Percentiles rank a stretch among this genome's conserved stretches.
Evolutionary conservation across 2,329 filamentous ascomycete genomes (phyloP).

Genomic region (Diaporthe caulivora): DNA sequence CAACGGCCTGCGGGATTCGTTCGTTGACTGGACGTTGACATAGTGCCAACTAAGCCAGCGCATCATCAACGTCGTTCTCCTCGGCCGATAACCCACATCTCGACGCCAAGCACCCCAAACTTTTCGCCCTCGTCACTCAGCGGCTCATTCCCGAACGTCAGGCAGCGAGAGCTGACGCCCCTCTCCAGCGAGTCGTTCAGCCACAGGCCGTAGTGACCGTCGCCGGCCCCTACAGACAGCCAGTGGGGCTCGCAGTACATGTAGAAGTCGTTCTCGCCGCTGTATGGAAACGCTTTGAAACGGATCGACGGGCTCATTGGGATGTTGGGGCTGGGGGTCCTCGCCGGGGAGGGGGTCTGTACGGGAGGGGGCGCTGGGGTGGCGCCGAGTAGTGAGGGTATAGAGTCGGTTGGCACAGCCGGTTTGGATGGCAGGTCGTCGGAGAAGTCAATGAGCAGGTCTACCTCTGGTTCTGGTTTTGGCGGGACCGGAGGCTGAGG

Average conservation of each 20-base stretch:
- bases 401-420: neutral
- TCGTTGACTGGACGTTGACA: too few species aligned
- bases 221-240: slow-evolving; percentile 86
- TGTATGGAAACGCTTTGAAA: slow-evolving; percentile 98
- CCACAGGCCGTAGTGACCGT: slow-evolving; percentile 95
- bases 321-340: slow-evolving; percentile 8
- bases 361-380: neutral
- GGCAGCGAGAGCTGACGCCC: slow-evolving; percentile 85
- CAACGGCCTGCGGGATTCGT: neutral
- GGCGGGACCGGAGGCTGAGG: slow-evolving; percentile 38
- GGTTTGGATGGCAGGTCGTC: slow-evolving; percentile 44
- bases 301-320: slow-evolving; percentile 80
- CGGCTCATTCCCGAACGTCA: slow-evolving; percentile 95
- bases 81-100: slow-evolving; percentile 89
- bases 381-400: slow-evolving; percentile 9
- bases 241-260: slow-evolving; percentile 91
- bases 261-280: slow-evolving; percentile 95
- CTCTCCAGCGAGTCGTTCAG: slow-evolving; percentile 86
- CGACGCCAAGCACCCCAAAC: slow-evolving; percentile 90
- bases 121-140: slow-evolving; percentile 93
- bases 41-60: neutral
- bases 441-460: slow-evolving; percentile 38
- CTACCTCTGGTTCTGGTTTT: slow-evolving; percentile 49
- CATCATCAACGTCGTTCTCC: slow-evolving; percentile 33
- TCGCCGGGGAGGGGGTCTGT: neutral